These are phyloP conservation scores for Castanospermum australe DNA, from an alignment of 306 rosid genomes.

Conservation along the genomic window DNA sequence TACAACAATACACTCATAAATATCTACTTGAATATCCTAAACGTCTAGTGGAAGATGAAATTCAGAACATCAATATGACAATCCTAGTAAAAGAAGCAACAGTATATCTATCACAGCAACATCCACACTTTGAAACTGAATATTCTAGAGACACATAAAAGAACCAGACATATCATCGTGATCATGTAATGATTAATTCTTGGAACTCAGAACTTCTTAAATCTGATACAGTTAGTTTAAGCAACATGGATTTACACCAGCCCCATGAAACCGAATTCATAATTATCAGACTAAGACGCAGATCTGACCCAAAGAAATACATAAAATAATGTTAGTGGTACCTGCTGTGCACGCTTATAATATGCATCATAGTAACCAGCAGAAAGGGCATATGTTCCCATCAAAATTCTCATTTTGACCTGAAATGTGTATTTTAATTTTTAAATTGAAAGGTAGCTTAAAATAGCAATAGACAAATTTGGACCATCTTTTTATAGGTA, in stretches of 20 bases:
- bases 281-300: conserved; percentile 6
- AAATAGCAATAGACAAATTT: conserved; percentile 4
- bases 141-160: background rate
- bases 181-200: background rate
- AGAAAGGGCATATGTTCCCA: conserved; percentile 95
- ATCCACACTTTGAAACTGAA: background rate
- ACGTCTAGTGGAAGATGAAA: background rate
- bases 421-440: conserved; percentile 33
- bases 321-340: conserved; percentile 27
- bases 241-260: conserved; percentile 5
- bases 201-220: background rate
- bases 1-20: conserved; percentile 41
- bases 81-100: conserved; percentile 2
- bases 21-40: conserved; percentile 23
- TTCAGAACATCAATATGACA: background rate
- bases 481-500: conserved; percentile 1
- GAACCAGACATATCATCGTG: background rate
- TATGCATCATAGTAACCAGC: conserved; percentile 99
- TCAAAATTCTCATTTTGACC: conserved; percentile 98
- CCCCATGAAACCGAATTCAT: conserved; percentile 11
- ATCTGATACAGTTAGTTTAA: background rate
- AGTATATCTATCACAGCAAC: background rate
- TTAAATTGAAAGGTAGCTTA: conserved; percentile 1
- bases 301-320: background rate
- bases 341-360: conserved; percentile 99